Percentiles rank a stretch among this genome's conserved stretches.
These are phyloP conservation scores for Zygosaccharomyces pseudobailii DNA, from an alignment of 1,139 yeast genomes.

Conservation along the genomic window DNA sequence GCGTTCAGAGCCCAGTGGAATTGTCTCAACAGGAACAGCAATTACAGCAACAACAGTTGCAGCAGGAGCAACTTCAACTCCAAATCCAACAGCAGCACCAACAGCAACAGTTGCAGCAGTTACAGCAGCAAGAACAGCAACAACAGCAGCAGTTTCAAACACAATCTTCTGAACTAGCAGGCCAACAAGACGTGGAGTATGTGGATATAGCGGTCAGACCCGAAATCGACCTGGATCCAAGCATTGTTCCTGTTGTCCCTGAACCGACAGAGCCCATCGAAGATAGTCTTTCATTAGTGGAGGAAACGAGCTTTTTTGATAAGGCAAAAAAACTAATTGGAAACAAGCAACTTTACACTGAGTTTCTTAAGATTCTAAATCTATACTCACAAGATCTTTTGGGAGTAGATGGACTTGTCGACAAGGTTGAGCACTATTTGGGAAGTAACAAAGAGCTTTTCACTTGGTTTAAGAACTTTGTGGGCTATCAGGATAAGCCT, in stretches of 20 bases:
- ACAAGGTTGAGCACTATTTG: constrained; percentile 77
- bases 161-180: constrained; percentile 1
- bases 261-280: constrained; percentile 76
- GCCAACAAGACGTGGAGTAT: constrained; percentile 32
- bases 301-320: constrained; percentile 87
- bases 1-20: constrained; percentile 9
- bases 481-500: constrained; percentile 76
- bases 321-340: constrained; percentile 87
- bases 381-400: constrained; percentile 86
- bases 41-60: constrained; percentile 13
- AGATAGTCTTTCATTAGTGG: constrained; percentile 59
- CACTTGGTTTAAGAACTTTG: constrained; percentile 89
- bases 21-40: constrained; percentile 12
- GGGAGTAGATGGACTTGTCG: constrained; percentile 76
- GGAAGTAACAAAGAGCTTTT: constrained; percentile 77
- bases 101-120: constrained; percentile 3
- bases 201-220: constrained; percentile 54
- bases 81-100: constrained; percentile 15
- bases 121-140: background rate
- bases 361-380: constrained; percentile 81
- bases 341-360: constrained; percentile 84
- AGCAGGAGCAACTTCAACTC: constrained; percentile 6
- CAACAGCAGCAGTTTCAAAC: constrained; percentile 1
- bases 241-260: constrained; percentile 78
- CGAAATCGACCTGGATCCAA: constrained; percentile 49